These are phyloP conservation scores for Rachicladosporium sp. DNA, from an alignment of 2,329 filamentous ascomycete species.

Conservation along the genomic window DNA sequence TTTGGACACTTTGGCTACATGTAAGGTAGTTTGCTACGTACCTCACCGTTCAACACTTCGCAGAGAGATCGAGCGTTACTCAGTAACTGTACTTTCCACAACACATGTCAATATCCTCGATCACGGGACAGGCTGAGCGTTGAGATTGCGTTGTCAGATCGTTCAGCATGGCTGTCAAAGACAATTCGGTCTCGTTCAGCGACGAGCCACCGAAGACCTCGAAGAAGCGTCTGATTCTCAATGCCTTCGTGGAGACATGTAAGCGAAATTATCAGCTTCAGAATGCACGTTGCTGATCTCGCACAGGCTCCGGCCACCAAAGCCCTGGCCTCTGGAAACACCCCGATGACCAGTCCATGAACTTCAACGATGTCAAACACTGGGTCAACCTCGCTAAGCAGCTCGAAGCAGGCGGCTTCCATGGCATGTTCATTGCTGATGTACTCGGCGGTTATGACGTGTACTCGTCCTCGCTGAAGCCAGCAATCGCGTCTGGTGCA, in stretches of 20 bases:
- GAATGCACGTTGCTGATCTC: neutral
- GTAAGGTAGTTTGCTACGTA: too few relatives aligned
- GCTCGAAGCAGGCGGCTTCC: constrained; percentile 50
- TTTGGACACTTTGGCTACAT: too few relatives aligned
- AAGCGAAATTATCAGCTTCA: constrained; percentile 7
- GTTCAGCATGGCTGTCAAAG: too few relatives aligned
- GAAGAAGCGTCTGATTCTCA: constrained; percentile 29
- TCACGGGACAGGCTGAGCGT: too few relatives aligned
- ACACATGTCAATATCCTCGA: too few relatives aligned
- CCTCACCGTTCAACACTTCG: too few relatives aligned
- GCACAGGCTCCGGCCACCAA: constrained; percentile 37
- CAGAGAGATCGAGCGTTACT: too few relatives aligned
- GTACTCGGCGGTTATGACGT: constrained; percentile 57
- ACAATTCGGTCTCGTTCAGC: too few relatives aligned
- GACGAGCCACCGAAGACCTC: too few relatives aligned
- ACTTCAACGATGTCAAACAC: constrained; percentile 49
- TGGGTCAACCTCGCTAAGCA: constrained; percentile 50
- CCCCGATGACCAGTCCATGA: constrained; percentile 49
- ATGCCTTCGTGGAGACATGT: constrained; percentile 33
- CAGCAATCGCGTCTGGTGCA: constrained; percentile 49
- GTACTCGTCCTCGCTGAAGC: constrained; percentile 49
- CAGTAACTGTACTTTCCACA: too few relatives aligned
- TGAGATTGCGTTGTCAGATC: too few relatives aligned
- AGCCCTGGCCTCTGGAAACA: constrained; percentile 51
- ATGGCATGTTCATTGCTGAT: constrained; percentile 56